Evolutionary conservation across 2,329 filamentous ascomycete genomes (phyloP).

Genomic region (Fusarium coicis): DNA sequence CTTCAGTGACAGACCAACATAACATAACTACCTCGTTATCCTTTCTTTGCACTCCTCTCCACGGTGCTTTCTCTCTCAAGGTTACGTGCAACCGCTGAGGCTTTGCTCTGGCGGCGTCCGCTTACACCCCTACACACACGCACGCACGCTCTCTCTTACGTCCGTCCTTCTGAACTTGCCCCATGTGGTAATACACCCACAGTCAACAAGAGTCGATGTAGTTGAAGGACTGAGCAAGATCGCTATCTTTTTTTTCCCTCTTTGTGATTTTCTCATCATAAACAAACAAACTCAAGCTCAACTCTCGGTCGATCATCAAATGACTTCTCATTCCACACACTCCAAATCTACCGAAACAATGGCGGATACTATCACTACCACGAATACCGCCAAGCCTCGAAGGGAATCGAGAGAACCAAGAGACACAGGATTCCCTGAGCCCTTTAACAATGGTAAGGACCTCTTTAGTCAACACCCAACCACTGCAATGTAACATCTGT

Average conservation of each 20-base stretch:
- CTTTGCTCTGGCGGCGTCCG: slow-evolving; percentile 32
- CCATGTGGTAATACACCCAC: slow-evolving; percentile 25
- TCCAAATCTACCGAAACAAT: slow-evolving; percentile 44
- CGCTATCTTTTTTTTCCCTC: background rate
- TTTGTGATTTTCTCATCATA: background rate
- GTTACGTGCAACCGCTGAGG: slow-evolving; percentile 30
- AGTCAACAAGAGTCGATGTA: slow-evolving; percentile 28
- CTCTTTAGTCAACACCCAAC: background rate
- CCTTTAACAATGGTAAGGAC: slow-evolving; percentile 58
- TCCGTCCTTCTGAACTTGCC: slow-evolving; percentile 34
- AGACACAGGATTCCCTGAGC: slow-evolving; percentile 64
- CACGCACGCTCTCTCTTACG: slow-evolving; percentile 10
- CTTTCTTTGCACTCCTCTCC: slow-evolving; percentile 1
- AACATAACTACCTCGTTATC: background rate
- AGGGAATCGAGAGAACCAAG: slow-evolving; percentile 47
- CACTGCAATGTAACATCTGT: background rate
- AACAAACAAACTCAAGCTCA: background rate
- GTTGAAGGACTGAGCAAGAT: slow-evolving; percentile 24
- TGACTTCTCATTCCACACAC: slow-evolving; percentile 6
- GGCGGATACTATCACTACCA: slow-evolving; percentile 41
- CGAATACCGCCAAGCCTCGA: slow-evolving; percentile 39
- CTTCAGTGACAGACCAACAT: slow-evolving; percentile 15
- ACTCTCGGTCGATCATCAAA: background rate
- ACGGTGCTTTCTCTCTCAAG: background rate
- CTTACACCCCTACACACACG: slow-evolving; percentile 32